Evolutionary conservation across 495 filamentous ascomycete species (phyloP).

Genomic region (Xylaria nigripes): DNA sequence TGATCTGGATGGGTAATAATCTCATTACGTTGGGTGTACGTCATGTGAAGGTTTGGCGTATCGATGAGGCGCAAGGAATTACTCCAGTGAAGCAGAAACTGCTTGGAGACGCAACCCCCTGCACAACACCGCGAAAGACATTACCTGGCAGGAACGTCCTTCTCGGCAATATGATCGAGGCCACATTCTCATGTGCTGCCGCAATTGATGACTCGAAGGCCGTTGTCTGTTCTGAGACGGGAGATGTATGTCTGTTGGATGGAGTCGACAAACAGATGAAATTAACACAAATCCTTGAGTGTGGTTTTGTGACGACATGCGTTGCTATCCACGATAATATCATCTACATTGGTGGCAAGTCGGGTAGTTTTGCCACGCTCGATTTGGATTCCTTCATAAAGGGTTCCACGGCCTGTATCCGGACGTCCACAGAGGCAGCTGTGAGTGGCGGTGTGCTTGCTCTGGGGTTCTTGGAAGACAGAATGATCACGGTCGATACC

Average conservation of each 20-base stretch:
- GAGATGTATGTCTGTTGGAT: conserved; percentile 71
- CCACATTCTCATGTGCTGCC: conserved; percentile 71
- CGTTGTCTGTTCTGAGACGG: conserved; percentile 64
- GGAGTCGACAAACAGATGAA: conserved; percentile 63
- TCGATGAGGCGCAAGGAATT: conserved; percentile 50
- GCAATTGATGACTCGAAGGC: conserved; percentile 62
- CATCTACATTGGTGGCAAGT: conserved; percentile 37
- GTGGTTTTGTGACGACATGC: conserved; percentile 56
- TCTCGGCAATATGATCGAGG: conserved; percentile 68
- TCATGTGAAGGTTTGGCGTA: conserved; percentile 89
- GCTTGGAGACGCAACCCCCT: conserved; percentile 31
- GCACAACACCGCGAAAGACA: conserved; percentile 37
- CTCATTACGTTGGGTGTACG: conserved; percentile 67
- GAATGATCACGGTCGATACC: conserved; percentile 68
- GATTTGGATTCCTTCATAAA: conserved; percentile 34
- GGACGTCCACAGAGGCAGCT: conserved; percentile 21
- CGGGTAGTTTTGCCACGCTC: conserved; percentile 35
- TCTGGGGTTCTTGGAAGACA: conserved; percentile 59
- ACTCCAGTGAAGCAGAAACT: conserved; percentile 43
- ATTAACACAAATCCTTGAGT: conserved; percentile 52
- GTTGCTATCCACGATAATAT: conserved; percentile 41
- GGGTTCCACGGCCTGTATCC: conserved; percentile 20
- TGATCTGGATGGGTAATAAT: conserved; percentile 74
- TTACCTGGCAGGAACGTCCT: conserved; percentile 61
- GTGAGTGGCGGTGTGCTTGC: conserved; percentile 39